phyloP scores from a whole-genome alignment of 1,139 yeast genomes.

The Hanseniaspora gamundiae region DNA sequence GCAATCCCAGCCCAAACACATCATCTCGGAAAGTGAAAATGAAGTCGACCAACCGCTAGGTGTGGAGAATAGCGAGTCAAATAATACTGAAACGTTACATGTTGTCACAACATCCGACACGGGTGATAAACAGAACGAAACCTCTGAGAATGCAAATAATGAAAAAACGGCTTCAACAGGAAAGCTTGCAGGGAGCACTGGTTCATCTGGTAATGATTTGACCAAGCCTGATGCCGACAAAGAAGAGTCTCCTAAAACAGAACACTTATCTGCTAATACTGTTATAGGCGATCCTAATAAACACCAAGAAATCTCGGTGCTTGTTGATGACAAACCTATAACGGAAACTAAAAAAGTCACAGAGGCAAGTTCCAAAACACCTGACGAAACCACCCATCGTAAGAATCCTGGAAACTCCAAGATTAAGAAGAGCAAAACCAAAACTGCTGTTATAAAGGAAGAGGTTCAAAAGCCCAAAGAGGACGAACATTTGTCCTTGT shows the following conservation, averaged over 20 bases:
- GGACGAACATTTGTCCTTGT: slow-evolving; percentile 45
- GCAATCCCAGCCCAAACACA: too few species aligned
- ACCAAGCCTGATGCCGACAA: neutral
- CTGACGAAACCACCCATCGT: too few species aligned
- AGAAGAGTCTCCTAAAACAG: too few species aligned
- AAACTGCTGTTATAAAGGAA: slow-evolving; percentile 8
- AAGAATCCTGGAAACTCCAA: too few species aligned
- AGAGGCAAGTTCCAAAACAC: too few species aligned
- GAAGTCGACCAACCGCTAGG: too few species aligned
- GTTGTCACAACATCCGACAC: neutral
- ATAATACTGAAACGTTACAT: neutral
- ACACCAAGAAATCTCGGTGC: neutral
- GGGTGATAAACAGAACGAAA: too few species aligned
- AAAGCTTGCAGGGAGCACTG: neutral
- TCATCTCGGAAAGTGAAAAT: too few species aligned
- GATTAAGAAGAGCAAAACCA: slow-evolving; percentile 7
- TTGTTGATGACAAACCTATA: too few species aligned
- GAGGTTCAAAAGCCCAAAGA: slow-evolving; percentile 14
- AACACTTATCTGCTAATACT: too few species aligned
- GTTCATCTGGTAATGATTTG: neutral
- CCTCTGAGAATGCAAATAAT: neutral
- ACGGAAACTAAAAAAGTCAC: too few species aligned
- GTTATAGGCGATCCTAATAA: too few species aligned
- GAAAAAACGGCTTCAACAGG: slow-evolving; percentile 5
- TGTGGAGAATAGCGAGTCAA: neutral